phyloP scores from a whole-genome alignment of 257 asterid genomes.

The Orobanche coerulescens region DNA sequence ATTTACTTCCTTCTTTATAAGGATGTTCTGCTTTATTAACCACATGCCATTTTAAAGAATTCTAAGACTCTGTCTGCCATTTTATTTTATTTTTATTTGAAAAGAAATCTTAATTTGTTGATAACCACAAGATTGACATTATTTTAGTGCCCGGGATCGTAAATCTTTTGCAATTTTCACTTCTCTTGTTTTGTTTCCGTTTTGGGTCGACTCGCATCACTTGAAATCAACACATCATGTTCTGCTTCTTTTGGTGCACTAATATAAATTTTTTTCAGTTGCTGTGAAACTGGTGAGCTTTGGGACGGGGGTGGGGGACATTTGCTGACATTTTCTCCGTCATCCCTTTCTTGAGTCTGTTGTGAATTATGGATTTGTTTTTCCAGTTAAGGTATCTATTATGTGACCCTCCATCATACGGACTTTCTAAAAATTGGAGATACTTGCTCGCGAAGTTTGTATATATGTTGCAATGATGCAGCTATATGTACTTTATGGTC shows the following conservation, averaged over 20 bases:
- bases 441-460: background rate
- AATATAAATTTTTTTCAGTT: background rate
- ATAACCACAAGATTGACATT: background rate
- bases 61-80: too few relatives aligned
- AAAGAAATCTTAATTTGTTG: background rate
- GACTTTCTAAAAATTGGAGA: background rate
- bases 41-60: too few relatives aligned
- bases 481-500: background rate
- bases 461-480: background rate
- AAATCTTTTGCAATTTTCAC: background rate
- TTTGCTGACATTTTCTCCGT: too few relatives aligned
- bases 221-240: background rate
- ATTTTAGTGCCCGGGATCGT: background rate
- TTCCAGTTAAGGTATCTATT: background rate
- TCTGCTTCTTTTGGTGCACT: background rate
- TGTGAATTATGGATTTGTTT: too few relatives aligned
- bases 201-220: background rate
- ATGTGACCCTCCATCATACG: background rate
- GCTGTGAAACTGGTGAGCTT: background rate
- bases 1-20: too few relatives aligned
- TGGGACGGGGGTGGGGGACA: too few relatives aligned
- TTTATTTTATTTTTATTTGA: background rate
- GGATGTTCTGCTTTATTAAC: background rate
- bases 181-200: background rate
- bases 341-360: too few relatives aligned